Evolutionary conservation across 805 yeast genomes (phyloP).

Genomic region (Yueomyces sp.): DNA sequence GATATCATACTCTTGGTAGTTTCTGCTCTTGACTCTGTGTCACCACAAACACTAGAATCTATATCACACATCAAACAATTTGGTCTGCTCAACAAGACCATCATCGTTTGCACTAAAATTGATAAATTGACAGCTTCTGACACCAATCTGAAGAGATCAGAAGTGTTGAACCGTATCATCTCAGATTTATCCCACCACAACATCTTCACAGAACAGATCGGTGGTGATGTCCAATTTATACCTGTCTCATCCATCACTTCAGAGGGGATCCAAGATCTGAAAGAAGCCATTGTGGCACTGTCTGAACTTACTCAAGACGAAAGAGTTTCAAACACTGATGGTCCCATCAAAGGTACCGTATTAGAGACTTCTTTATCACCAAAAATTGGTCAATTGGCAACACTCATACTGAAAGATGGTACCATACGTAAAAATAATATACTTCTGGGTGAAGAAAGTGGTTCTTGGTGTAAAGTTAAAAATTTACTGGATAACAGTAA

Average conservation of each 20-base stretch:
- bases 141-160: constrained; percentile 26
- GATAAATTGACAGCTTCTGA: constrained; percentile 41
- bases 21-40: constrained; percentile 94
- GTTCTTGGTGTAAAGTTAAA: constrained; percentile 70
- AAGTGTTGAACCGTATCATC: constrained; percentile 61
- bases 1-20: constrained; percentile 88
- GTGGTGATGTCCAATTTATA: constrained; percentile 89
- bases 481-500: constrained; percentile 50
- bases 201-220: constrained; percentile 80
- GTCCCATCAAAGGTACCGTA: constrained; percentile 68
- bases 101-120: constrained; percentile 88
- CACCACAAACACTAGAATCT: constrained; percentile 96
- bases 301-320: constrained; percentile 74
- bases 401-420: constrained; percentile 74
- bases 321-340: constrained; percentile 32
- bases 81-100: constrained; percentile 24
- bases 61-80: constrained; percentile 73
- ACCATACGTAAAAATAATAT: constrained; percentile 33
- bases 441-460: not conserved
- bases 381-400: constrained; percentile 77
- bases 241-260: constrained; percentile 85
- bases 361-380: constrained; percentile 73
- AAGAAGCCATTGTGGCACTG: constrained; percentile 75
- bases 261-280: constrained; percentile 74
- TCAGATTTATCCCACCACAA: constrained; percentile 66